Evolutionary conservation across 768 basidiomycete genomes (phyloP), one percentile per base, ranked within the genome.

Genomic region (Tulasnella sp.): DNA sequence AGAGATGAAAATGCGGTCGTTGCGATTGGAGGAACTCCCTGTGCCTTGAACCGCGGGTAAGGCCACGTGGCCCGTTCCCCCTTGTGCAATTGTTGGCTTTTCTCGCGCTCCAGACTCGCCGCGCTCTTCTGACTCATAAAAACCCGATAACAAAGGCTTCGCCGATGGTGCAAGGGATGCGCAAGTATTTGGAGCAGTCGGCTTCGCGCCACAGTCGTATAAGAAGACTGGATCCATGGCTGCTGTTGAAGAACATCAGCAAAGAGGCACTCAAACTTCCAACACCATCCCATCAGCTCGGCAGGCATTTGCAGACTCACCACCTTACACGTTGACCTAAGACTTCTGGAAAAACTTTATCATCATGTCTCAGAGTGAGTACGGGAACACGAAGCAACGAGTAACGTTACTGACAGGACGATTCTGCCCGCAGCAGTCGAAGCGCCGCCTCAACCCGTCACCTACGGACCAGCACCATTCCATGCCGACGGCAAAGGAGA

Each of bases 401-500:
- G 31, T 25, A 11, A 9, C 1, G 5, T 58, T 25, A 25, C n/a
- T 64, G 31, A 64, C 58, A 31, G 25, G 58, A 11, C 29, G 58
- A 64, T 31, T 64, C 58, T 15, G 7, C 31, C 14, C 58, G 58
- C 58, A 64, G 58, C 58, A 64, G 31, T 1, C n/a, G 58, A 64
- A 64, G 8, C 58, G n/a, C 11, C 29, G n/a, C 29, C 58, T 31
- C 58, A 64, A n/a, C 22, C 45, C 45, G n/a, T n/a, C 58, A 9
- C n/a, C 25, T 64, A 64, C 58, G 58, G 58, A 31, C 58, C 71
- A 29, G 40, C 39, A 52, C 68, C 68, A 42, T 72, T 72, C 42
- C 34, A 40, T 25, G 42, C 31, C 29, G 71, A 42, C 6, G 36
- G 37, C n/a, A 42, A 9, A 29, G 71, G 71, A 39, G 88, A 89